These are phyloP conservation scores for Ilex paraguariensis DNA, from an alignment of 305 asterid genomes.

Conservation along the genomic window DNA sequence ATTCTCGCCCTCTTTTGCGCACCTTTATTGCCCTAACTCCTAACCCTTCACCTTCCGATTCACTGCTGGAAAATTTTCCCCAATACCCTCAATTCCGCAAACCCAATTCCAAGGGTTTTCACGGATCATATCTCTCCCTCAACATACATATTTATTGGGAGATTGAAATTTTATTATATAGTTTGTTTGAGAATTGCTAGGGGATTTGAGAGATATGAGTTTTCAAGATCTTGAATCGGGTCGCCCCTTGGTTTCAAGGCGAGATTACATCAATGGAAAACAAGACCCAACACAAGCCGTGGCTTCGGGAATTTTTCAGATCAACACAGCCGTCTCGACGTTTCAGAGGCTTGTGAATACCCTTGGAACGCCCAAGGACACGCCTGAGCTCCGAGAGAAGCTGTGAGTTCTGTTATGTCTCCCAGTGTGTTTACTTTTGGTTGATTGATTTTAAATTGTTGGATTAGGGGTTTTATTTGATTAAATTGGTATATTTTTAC, in stretches of 20 bases:
- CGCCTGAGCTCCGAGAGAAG: slow-evolving; percentile 74
- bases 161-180: not conserved
- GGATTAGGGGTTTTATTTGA: too few species aligned
- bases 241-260: slow-evolving; percentile 44
- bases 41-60: slow-evolving; percentile 3
- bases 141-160: too few species aligned
- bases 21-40: not conserved
- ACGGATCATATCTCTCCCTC: not conserved
- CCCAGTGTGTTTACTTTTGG: not conserved
- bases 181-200: slow-evolving; percentile 9
- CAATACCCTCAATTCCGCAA: slow-evolving; percentile 19
- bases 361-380: slow-evolving; percentile 78
- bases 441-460: too few species aligned
- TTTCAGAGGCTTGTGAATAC: slow-evolving; percentile 80
- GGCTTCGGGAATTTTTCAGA: slow-evolving; percentile 76
- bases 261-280: slow-evolving; percentile 46
- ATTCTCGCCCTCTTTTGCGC: slow-evolving; percentile 14
- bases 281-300: slow-evolving; percentile 78
- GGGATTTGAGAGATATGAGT: slow-evolving; percentile 36
- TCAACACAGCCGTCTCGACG: slow-evolving; percentile 71
- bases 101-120: slow-evolving; percentile 28
- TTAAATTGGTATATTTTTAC: too few species aligned
- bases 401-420: slow-evolving; percentile 34
- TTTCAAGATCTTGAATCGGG: slow-evolving; percentile 81
- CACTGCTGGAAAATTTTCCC: slow-evolving; percentile 12